Base-by-base conservation (phyloP, 2,329 filamentous ascomycete species). In the Beauveria bassiana region DNA sequence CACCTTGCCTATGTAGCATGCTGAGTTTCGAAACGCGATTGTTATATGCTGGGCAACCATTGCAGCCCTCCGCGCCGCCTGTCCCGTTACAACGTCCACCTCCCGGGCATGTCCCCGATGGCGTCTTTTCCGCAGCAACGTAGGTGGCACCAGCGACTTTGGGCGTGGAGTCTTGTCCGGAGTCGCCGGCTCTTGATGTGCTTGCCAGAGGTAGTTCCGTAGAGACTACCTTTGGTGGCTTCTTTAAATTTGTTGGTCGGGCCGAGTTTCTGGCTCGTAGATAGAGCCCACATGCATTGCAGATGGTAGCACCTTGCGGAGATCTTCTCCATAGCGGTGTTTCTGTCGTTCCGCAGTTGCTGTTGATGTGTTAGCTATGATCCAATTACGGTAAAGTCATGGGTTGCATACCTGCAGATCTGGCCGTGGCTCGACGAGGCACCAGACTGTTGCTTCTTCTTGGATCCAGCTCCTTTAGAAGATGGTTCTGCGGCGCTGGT, bases 231-330 rank as follows among this genome's bases (percentile, higher is more conserved):
- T 79, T 80, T 4, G 85, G 82, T 12, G 89, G 86, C 64, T 92
- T 88, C 76, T 96, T 97, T 62, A 97, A 78, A 68, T 92, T 96
- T 7, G 91, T 95, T 16, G 95, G 95, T 56, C 95, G 86, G 68
- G 91, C 86, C 64, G 93, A 89, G 72, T 98, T 98, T 66, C 95
- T 86, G 10, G 93, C 93, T 74, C 98, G 98, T 65, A 91, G 81
- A 73, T 99, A 99, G 18, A 99, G 81, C 47, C 95, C 95, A 71
- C 95, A 99, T 6, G 95, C 95, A 75, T 99, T 99, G 77, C 95
- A 99, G 63, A 99, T 98, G 31, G 92, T 97, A 60, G 91, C 89
- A 34, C 95, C 95, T 69, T 93, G 87, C 0, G 93, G 93, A 18
- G 93, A 96, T 70, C 95, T 86, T 71, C 95, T 86, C 95, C 95